phyloP scores from a whole-genome alignment of 78 protist species.

The Paratrimastix pyriformis region DNA sequence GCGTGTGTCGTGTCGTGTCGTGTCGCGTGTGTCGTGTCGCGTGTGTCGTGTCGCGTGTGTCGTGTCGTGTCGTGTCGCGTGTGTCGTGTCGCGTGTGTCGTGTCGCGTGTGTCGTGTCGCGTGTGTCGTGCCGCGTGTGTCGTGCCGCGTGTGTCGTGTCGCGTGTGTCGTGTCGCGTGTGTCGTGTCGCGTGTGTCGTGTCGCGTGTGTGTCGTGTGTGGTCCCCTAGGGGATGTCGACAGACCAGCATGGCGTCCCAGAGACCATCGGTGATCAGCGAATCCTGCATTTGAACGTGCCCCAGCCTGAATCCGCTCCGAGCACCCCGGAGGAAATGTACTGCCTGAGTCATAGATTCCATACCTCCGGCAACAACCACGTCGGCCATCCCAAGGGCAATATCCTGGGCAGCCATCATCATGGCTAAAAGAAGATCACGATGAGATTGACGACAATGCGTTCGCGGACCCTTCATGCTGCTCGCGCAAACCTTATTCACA shows the following conservation, averaged over 20 bases:
- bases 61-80: too few relatives aligned
- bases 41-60: too few relatives aligned
- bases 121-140: too few relatives aligned
- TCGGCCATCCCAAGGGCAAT: constrained; percentile 62
- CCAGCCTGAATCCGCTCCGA: constrained; percentile 20
- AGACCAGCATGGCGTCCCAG: constrained; percentile 49
- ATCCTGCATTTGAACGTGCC: constrained; percentile 10
- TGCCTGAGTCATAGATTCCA: constrained; percentile 90
- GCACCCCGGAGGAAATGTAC: constrained; percentile 22
- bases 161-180: too few relatives aligned
- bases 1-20: too few relatives aligned
- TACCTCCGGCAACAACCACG: constrained; percentile 81
- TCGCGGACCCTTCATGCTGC: constrained; percentile 82
- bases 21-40: too few relatives aligned
- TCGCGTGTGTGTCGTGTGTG: too few relatives aligned
- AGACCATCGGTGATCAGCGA: constrained; percentile 62
- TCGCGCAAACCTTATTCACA: constrained; percentile 87
- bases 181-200: too few relatives aligned
- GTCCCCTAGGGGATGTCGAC: too few relatives aligned
- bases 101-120: too few relatives aligned
- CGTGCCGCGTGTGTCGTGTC: too few relatives aligned
- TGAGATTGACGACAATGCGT: neutral
- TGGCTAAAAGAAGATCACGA: constrained; percentile 31
- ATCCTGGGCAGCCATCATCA: constrained; percentile 75
- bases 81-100: too few relatives aligned